phyloP scores from a whole-genome alignment of 2,329 filamentous ascomycete species.

The Fusarium phyllophilum region DNA sequence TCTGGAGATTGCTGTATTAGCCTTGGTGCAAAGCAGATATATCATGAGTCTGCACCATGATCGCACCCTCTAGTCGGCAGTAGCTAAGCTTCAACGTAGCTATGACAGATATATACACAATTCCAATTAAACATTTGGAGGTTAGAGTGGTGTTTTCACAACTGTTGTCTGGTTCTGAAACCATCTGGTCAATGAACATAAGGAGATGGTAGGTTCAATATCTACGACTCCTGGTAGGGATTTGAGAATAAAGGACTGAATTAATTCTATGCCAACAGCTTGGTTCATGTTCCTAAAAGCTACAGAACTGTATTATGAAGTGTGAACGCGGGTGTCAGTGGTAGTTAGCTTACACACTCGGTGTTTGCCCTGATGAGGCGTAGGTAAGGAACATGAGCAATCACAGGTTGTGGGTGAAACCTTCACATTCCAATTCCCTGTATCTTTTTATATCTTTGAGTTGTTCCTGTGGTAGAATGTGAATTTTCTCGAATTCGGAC shows the following conservation, averaged over 20 bases:
- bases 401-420: not conserved
- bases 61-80: not conserved
- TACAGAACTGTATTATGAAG: not conserved
- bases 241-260: not conserved
- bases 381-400: not conserved
- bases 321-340: not conserved
- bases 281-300: not conserved
- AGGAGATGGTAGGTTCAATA: not conserved
- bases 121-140: not conserved
- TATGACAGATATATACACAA: not conserved
- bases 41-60: not conserved
- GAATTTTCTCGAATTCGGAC: not conserved
- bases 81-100: not conserved
- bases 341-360: not conserved
- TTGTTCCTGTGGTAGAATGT: too few species aligned
- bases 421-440: not conserved
- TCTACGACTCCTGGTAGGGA: not conserved
- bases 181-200: not conserved
- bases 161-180: not conserved
- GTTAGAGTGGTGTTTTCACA: not conserved
- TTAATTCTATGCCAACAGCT: not conserved
- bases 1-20: not conserved
- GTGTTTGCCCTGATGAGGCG: not conserved
- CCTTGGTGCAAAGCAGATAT: not conserved
- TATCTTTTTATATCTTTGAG: not conserved